phyloP scores from a whole-genome alignment of 768 basidiomycete species.

The Fibroporia radiculosa region DNA sequence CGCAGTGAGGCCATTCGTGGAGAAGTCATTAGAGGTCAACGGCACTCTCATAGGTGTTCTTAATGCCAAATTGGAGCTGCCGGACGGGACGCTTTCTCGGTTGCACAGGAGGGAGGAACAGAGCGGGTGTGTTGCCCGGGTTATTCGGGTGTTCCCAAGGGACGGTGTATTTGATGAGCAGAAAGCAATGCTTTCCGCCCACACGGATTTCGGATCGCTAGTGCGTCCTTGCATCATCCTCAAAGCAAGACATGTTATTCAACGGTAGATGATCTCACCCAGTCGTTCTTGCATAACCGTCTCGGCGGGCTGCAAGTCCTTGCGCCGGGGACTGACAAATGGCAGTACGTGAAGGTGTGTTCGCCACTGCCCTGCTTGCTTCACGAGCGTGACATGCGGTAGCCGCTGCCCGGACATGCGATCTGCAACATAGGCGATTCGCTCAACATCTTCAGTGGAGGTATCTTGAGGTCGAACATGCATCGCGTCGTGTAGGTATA shows the following conservation, averaged over 20 bases:
- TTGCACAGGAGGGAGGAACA: constrained; percentile 20
- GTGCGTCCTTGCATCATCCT: constrained; percentile 14
- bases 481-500: constrained; percentile 40
- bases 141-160: constrained; percentile 24
- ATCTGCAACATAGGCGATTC: constrained; percentile 44
- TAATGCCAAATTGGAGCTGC: constrained; percentile 25
- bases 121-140: constrained; percentile 25
- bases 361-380: background rate
- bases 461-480: constrained; percentile 58
- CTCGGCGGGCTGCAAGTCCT: constrained; percentile 68
- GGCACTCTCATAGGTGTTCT: constrained; percentile 23
- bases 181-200: constrained; percentile 22
- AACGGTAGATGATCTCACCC: background rate
- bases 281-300: constrained; percentile 65
- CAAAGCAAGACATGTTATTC: background rate
- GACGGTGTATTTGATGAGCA: constrained; percentile 7
- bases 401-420: constrained; percentile 27
- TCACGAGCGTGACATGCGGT: background rate
- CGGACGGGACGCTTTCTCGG: constrained; percentile 20
- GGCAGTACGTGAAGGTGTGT: constrained; percentile 59
- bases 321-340: constrained; percentile 48
- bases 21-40: constrained; percentile 32
- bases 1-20: constrained; percentile 22
- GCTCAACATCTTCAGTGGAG: constrained; percentile 52
- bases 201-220: constrained; percentile 30